Evolutionary conservation across 2,329 filamentous ascomycete species (phyloP).

Genomic region (Rutstroemia sp.): DNA sequence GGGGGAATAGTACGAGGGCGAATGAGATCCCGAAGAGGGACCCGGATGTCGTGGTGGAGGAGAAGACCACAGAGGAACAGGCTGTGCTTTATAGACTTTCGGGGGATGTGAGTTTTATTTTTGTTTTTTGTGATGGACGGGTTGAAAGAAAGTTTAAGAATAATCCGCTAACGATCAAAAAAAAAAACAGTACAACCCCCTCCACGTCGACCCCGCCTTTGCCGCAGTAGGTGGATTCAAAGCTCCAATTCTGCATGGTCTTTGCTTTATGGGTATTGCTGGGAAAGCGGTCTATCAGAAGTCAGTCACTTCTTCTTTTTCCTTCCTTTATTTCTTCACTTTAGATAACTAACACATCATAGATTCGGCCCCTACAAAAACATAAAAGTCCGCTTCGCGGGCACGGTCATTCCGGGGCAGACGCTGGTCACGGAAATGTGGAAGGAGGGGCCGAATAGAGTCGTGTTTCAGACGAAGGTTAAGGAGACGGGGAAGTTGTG

Average conservation of each 20-base stretch:
- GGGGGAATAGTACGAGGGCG: slow-evolving; percentile 70
- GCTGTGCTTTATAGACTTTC: slow-evolving; percentile 88
- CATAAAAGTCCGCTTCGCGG: slow-evolving; percentile 87
- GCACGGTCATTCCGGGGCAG: slow-evolving; percentile 77
- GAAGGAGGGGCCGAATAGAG: slow-evolving; percentile 70
- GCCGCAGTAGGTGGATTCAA: slow-evolving; percentile 95
- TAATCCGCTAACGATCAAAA: background rate
- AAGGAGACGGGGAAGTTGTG: slow-evolving; percentile 89
- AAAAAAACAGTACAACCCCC: slow-evolving; percentile 41
- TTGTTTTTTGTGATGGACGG: no score
- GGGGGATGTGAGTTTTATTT: slow-evolving; percentile 66
- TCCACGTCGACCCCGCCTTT: slow-evolving; percentile 92
- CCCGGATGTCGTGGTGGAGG: slow-evolving; percentile 78
- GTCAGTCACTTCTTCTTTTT: slow-evolving; percentile 31
- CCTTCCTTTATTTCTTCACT: no score
- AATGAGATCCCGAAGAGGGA: slow-evolving; percentile 71
- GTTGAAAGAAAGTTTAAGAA: no score
- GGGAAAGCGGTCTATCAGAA: slow-evolving; percentile 83
- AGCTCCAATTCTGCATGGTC: slow-evolving; percentile 88
- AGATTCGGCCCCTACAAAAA: slow-evolving; percentile 69
- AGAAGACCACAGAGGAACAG: slow-evolving; percentile 82
- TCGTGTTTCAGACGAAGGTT: slow-evolving; percentile 81
- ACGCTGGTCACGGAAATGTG: slow-evolving; percentile 93
- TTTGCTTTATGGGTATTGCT: slow-evolving; percentile 88
- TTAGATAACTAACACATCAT: background rate